A percentile compares a stretch with the other conserved stretches of the same genome.
phyloP scores from a whole-genome alignment of 2,329 filamentous ascomycete genomes.

The Graphiopsis chlorocephala region DNA sequence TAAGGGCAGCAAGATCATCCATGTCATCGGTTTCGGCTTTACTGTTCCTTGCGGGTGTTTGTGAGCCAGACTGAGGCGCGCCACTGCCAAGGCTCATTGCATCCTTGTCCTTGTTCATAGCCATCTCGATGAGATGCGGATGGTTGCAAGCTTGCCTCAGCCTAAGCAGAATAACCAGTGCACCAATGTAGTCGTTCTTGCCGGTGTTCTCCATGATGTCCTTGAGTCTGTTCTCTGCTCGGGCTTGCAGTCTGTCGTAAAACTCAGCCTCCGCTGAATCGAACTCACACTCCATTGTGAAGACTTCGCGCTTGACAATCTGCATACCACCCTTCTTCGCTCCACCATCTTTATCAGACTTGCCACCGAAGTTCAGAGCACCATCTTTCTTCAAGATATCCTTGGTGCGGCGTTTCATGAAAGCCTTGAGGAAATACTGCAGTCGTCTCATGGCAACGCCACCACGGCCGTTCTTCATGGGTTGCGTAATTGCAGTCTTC shows the following conservation, averaged over 20 bases:
- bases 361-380: conserved; percentile 73
- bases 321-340: conserved; percentile 70
- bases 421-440: conserved; percentile 80
- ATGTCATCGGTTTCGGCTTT: conserved; percentile 62
- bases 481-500: conserved; percentile 86
- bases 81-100: conserved; percentile 60
- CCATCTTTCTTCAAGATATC: conserved; percentile 89
- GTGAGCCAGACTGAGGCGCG: conserved; percentile 35
- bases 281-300: conserved; percentile 75
- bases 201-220: conserved; percentile 75
- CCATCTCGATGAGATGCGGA: conserved; percentile 79
- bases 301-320: conserved; percentile 85
- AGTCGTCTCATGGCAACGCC: conserved; percentile 84
- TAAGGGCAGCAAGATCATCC: conserved; percentile 79
- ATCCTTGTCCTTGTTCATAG: conserved; percentile 84
- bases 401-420: conserved; percentile 99
- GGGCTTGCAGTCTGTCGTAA: conserved; percentile 77
- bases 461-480: conserved; percentile 85
- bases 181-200: conserved; percentile 86
- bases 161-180: conserved; percentile 85
- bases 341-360: conserved; percentile 54
- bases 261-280: conserved; percentile 77
- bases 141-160: conserved; percentile 94
- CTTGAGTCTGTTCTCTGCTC: conserved; percentile 82
- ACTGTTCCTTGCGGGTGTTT: conserved; percentile 43